Conservation (phyloP, 805 yeast genomes). For the Hanseniaspora lindneri region DNA sequence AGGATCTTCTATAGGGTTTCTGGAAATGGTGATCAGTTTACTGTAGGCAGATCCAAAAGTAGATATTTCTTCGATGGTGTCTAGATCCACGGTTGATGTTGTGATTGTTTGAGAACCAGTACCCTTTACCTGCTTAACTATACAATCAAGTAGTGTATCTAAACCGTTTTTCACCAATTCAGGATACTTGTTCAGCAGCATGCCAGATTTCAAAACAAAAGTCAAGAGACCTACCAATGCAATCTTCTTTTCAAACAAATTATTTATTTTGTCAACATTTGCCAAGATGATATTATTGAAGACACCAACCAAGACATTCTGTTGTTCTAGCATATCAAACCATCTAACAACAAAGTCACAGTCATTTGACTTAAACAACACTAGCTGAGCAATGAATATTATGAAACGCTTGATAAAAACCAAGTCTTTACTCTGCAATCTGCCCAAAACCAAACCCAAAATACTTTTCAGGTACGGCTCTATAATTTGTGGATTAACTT, state of each 20-base stretch:
- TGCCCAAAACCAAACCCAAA: constrained; percentile 61
- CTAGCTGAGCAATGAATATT: constrained; percentile 45
- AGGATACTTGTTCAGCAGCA: constrained; percentile 34
- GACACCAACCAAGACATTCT: constrained; percentile 41
- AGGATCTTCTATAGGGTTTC: constrained; percentile 58
- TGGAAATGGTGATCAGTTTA: constrained; percentile 50
- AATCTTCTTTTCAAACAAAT: constrained; percentile 45
- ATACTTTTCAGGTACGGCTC: constrained; percentile 54
- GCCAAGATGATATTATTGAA: constrained; percentile 32
- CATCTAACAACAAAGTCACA: constrained; percentile 48
- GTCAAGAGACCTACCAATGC: constrained; percentile 40
- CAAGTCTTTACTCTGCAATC: constrained; percentile 74
- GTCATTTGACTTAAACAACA: constrained; percentile 33
- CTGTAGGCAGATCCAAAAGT: constrained; percentile 83
- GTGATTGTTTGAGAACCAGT: constrained; percentile 28
- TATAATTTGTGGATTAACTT: constrained; percentile 41
- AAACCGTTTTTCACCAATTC: constrained; percentile 35
- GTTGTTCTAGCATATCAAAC: constrained; percentile 58
- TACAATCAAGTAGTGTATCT: constrained; percentile 31
- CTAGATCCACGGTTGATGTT: constrained; percentile 25
- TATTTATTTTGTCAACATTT: constrained; percentile 37
- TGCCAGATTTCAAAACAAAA: constrained; percentile 29
- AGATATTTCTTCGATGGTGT: constrained; percentile 56
- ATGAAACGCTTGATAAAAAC: constrained; percentile 62
- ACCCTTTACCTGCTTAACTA: constrained; percentile 22